Conservation (phyloP, 768 basidiomycete species). For the Mrakia frigida region DNA sequence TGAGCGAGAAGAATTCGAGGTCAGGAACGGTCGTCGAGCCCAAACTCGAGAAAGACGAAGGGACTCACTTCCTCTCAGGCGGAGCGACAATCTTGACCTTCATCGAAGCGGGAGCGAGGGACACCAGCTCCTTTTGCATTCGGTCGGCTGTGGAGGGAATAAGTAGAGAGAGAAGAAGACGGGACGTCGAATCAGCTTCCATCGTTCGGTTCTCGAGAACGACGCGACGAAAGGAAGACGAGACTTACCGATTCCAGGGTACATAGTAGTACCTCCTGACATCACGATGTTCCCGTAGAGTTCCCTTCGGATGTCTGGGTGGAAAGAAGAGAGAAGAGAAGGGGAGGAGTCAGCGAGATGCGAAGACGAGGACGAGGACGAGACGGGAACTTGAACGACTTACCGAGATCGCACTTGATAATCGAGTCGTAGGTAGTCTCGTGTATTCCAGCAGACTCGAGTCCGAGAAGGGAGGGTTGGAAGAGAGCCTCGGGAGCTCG, state of each 20-base stretch:
- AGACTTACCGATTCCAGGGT: constrained; percentile 67
- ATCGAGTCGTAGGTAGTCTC: constrained; percentile 62
- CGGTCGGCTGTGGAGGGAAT: constrained; percentile 73
- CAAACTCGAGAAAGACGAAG: too few relatives aligned
- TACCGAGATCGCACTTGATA: constrained; percentile 45
- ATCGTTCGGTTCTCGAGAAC: background rate
- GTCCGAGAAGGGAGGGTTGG: constrained; percentile 69
- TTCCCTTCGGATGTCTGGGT: constrained; percentile 65
- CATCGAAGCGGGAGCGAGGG: constrained; percentile 79
- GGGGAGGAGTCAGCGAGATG: background rate
- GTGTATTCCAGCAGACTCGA: constrained; percentile 85
- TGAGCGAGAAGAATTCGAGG: constrained; percentile 41
- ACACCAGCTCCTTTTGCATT: constrained; percentile 88
- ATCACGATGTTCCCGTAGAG: constrained; percentile 63
- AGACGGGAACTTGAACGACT: too few relatives aligned
- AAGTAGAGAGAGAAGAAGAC: constrained; percentile 20
- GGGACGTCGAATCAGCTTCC: background rate
- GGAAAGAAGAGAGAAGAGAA: constrained; percentile 39
- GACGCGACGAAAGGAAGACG: background rate
- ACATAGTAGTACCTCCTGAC: constrained; percentile 90
- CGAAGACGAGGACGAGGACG: background rate
- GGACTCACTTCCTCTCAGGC: constrained; percentile 63
- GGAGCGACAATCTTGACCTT: constrained; percentile 94
- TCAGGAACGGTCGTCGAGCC: too few relatives aligned
- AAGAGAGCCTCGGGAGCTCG: constrained; percentile 56